These are phyloP conservation scores for Alternaria triticimaculans DNA, from an alignment of 2,329 filamentous ascomycete genomes.

Conservation along the genomic window DNA sequence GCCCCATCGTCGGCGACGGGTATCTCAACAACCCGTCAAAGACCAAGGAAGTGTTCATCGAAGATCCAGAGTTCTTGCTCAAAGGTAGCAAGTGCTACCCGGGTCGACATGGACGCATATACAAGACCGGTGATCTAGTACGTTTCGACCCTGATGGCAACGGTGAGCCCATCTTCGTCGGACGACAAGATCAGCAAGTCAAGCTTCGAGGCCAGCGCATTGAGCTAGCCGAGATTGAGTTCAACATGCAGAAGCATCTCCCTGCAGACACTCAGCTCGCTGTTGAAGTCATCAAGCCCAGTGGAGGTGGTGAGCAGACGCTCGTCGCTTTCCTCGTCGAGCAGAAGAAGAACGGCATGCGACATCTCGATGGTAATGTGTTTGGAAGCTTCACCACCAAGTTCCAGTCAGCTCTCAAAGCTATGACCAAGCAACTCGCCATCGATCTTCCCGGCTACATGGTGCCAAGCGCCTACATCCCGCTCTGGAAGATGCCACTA, in stretches of 20 bases:
- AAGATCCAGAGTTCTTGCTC: constrained; percentile 64
- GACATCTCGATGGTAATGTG: constrained; percentile 39
- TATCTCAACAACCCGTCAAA: constrained; percentile 47
- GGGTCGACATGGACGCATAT: constrained; percentile 56
- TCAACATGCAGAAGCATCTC: constrained; percentile 50
- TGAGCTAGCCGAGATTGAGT: constrained; percentile 49
- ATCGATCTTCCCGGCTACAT: constrained; percentile 44
- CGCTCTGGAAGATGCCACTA: constrained; percentile 46
- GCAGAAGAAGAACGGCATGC: constrained; percentile 37
- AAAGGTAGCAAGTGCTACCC: constrained; percentile 66
- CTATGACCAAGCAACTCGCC: constrained; percentile 39
- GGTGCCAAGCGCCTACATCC: constrained; percentile 46
- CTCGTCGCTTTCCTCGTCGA: constrained; percentile 46
- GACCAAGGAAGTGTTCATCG: constrained; percentile 48
- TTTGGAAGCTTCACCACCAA: constrained; percentile 42
- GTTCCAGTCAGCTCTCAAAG: constrained; percentile 35
- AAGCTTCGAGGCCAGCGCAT: constrained; percentile 52
- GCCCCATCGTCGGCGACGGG: constrained; percentile 55
- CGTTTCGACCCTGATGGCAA: constrained; percentile 58
- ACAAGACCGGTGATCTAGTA: constrained; percentile 44
- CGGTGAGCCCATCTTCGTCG: constrained; percentile 46
- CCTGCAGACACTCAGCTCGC: constrained; percentile 51
- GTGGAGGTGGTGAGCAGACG: constrained; percentile 38
- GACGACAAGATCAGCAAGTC: constrained; percentile 48
- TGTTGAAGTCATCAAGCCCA: constrained; percentile 57